phyloP scores from a whole-genome alignment of 306 rosid species.

The Quercus robur region DNA sequence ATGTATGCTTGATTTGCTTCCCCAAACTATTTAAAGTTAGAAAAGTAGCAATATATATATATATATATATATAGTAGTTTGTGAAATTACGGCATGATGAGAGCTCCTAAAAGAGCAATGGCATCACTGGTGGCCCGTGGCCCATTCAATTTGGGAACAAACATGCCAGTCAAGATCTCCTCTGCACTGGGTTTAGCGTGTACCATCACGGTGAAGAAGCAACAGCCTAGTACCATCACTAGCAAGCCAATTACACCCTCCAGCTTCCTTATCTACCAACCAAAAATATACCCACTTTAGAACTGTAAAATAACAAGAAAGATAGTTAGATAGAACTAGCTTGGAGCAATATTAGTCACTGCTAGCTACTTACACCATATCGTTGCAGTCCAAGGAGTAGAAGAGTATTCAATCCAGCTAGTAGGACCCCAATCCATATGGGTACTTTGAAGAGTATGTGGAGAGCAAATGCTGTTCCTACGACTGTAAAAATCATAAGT shows the following conservation, averaged over 20 bases:
- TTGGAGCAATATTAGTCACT: neutral
- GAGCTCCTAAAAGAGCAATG: slow-evolving; percentile 18
- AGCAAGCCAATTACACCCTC: neutral
- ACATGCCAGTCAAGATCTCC: slow-evolving; percentile 1
- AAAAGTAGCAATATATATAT: neutral
- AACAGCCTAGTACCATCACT: slow-evolving; percentile 2
- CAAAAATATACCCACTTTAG: neutral
- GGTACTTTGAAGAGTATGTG: slow-evolving; percentile 7
- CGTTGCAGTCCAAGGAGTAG: slow-evolving; percentile 17
- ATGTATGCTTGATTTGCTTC: neutral
- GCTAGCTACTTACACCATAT: slow-evolving; percentile 9
- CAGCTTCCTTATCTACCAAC: slow-evolving; percentile 16
- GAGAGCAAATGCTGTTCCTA: slow-evolving; percentile 21
- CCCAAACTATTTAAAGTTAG: neutral
- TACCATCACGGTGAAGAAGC: slow-evolving; percentile 15
- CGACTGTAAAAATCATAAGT: neutral
- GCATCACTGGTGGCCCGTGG: neutral
- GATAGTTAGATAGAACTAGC: neutral
- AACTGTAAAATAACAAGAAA: neutral
- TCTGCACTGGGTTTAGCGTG: neutral
- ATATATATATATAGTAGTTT: neutral
- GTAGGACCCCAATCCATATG: slow-evolving; percentile 16
- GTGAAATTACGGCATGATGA: slow-evolving; percentile 15
- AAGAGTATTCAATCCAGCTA: slow-evolving; percentile 17
- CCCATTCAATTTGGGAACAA: slow-evolving; percentile 5